Evolutionary conservation across 1,139 yeast genomes (phyloP), one percentile per base, ranked within the genome.

Genomic region (Protomyces inouyei): DNA sequence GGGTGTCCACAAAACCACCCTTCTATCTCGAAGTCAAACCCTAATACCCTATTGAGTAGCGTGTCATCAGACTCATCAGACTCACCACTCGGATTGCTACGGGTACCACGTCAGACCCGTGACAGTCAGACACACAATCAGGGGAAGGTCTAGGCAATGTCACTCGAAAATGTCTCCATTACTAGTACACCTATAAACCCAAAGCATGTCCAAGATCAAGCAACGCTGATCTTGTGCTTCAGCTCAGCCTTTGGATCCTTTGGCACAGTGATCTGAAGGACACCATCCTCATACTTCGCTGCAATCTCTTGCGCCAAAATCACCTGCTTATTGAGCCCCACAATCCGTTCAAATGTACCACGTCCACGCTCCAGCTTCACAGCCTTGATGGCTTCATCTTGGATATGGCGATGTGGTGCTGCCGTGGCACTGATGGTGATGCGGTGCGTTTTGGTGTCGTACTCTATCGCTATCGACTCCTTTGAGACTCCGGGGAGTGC

Each of bases 281-380:
- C 73, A 18, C 87, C 87, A 68, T 80, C 79, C 56, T 73, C 76
- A 60, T 74, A 82, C 61, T 79, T 79, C 21, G 87, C 87, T 61
- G 76, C 78, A 67, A 84, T 83, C 32, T 74, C 75, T 18, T 81
- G 83, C 64, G 83, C 85, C 55, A 78, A 75, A 45, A 84, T 77
- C 64, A 84, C 83, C 61, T 79, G 74, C 0, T 78, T 76, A 36
- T 86, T 86, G 69, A 84, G 77, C 65, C 79, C 81, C 60, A 84
- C 74, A 40, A 80, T 76, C 72, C 87, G 79, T 70, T 82, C 84
- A 71, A 83, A 82, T 36, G 73, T 69, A 38, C 75, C 71, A 55
- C 68, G 67, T 37, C 70, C 54, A 67, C 71, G 67, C 73, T 66
- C 74, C 5, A 21, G 51, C 23, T 55, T 53, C 23, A 57, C 38